Base-by-base conservation (phyloP, 2,329 filamentous ascomycete species). In the Cordyceps pruinosa region DNA sequence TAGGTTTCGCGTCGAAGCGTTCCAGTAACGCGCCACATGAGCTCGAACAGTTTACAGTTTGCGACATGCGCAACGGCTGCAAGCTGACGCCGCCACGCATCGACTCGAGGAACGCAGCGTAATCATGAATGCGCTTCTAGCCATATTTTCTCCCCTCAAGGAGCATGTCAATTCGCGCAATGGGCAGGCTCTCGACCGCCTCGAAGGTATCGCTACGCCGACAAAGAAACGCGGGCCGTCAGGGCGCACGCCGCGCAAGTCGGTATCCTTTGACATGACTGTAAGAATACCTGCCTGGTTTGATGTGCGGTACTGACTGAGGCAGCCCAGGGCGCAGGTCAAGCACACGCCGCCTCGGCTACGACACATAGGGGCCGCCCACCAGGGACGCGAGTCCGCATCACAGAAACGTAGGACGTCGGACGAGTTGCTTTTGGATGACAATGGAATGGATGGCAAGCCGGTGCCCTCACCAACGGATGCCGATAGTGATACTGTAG, bases 61-160 rank as follows among this genome's bases (percentile, higher is more conserved):
- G 35, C 51, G 41, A 26, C 41, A 46, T 54, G 51, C 41, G 21
- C 41, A 54, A 25, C 8, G 28, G 28, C 21, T 28, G n/a, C 4
- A 42, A 37, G 4, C 10, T 10, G 41, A 23, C 50, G 8, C 35
- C 19, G 46, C 6, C 9, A 35, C 30, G 28, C 17, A 5, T n/a
- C 21, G 21, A 25, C 42, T n/a, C 17, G 12, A 19, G 41, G 17
- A 46, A 46, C 28, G 28, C 19, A 19, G 37, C 26, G n/a, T 8
- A n/a, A 50, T 10, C 34, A 58, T 58, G 56, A 52, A 48, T 48
- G 48, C 41, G 26, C 42, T 58, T 7, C 32, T 52, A 9, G 34
- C 56, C 26, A 58, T 58, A 21, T 58, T 58, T 28, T 58, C 56
- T 32, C 56, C 56, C 2, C 42, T 58, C 9, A 58, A 58, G n/a